These are phyloP conservation scores for Tuber calosporum DNA, from an alignment of 495 filamentous ascomycete genomes.

Conservation along the genomic window DNA sequence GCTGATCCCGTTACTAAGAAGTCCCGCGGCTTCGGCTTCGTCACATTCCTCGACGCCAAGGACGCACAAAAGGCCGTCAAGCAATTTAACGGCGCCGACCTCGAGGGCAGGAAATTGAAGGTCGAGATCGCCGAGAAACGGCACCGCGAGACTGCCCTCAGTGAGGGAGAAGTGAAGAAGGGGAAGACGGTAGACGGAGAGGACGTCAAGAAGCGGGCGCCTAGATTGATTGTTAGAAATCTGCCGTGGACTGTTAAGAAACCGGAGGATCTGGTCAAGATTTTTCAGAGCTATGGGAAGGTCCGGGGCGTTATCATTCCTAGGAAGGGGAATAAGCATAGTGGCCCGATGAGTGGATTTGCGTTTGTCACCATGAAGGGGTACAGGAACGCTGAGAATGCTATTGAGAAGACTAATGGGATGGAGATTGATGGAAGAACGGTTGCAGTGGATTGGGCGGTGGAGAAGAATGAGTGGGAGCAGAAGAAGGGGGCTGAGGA, in stretches of 20 bases:
- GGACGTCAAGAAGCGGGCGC: conserved; percentile 48
- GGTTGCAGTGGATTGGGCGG: conserved; percentile 91
- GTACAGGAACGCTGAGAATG: conserved; percentile 85
- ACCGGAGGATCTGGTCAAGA: conserved; percentile 62
- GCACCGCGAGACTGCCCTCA: conserved; percentile 56
- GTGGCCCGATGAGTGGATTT: conserved; percentile 58
- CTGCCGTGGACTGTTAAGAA: conserved; percentile 92
- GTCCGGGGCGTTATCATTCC: conserved; percentile 75
- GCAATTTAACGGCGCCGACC: conserved; percentile 63
- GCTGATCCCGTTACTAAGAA: conserved; percentile 70
- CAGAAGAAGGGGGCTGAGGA: conserved; percentile 40
- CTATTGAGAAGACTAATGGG: conserved; percentile 75
- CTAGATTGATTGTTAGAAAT: conserved; percentile 89
- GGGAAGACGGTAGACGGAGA: conserved; percentile 49
- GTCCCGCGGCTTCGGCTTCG: conserved; percentile 90
- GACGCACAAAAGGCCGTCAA: conserved; percentile 74
- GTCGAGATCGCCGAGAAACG: conserved; percentile 83
- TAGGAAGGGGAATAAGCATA: conserved; percentile 60
- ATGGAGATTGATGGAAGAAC: conserved; percentile 79
- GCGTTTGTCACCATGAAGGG: conserved; percentile 86
- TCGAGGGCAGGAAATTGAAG: conserved; percentile 72
- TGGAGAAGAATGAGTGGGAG: conserved; percentile 83
- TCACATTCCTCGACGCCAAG: conserved; percentile 88
- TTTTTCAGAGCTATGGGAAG: conserved; percentile 85
- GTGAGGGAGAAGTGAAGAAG: conserved; percentile 47